Conservation (phyloP, 225 moss, liverwort and hornwort genomes). For the Physcomitrium patens region DNA sequence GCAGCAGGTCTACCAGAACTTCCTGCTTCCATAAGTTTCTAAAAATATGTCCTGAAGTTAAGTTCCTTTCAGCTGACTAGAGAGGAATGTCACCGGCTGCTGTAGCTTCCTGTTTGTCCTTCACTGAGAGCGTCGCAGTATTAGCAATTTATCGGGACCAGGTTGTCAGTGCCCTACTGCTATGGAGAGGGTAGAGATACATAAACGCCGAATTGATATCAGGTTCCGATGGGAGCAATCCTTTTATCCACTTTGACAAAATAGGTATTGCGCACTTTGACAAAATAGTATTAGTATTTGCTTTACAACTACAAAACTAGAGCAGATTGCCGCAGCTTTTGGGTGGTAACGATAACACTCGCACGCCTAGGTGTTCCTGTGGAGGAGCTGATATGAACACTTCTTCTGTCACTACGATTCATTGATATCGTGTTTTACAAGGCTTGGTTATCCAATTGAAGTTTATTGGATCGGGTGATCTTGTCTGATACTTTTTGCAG, state of each 20-base stretch:
- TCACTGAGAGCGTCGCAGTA: conserved; percentile 64
- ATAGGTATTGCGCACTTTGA: conserved; percentile 69
- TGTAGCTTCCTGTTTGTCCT: conserved; percentile 83
- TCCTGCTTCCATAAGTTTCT: conserved; percentile 68
- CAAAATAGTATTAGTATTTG: conserved; percentile 76
- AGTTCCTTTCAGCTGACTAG: conserved; percentile 88
- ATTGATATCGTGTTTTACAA: conserved; percentile 97
- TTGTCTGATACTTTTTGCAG: background rate
- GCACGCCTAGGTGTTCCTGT: conserved; percentile 77
- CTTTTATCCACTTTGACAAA: conserved; percentile 9
- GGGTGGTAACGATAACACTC: conserved; percentile 80
- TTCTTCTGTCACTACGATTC: conserved; percentile 85
- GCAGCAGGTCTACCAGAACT: conserved; percentile 74
- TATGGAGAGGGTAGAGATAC: background rate
- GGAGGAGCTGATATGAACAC: conserved; percentile 88
- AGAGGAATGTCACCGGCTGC: conserved; percentile 74
- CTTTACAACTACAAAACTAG: conserved; percentile 91
- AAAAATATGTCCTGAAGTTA: conserved; percentile 82
- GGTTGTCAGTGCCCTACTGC: background rate
- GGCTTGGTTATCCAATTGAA: conserved; percentile 39
- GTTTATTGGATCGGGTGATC: no score
- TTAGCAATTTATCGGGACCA: background rate
- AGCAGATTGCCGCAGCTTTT: conserved; percentile 86
- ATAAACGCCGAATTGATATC: background rate
- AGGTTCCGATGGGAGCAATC: background rate